These are phyloP conservation scores for Xylariaceae sp. DNA, from an alignment of 2,329 filamentous ascomycete species.

Conservation along the genomic window DNA sequence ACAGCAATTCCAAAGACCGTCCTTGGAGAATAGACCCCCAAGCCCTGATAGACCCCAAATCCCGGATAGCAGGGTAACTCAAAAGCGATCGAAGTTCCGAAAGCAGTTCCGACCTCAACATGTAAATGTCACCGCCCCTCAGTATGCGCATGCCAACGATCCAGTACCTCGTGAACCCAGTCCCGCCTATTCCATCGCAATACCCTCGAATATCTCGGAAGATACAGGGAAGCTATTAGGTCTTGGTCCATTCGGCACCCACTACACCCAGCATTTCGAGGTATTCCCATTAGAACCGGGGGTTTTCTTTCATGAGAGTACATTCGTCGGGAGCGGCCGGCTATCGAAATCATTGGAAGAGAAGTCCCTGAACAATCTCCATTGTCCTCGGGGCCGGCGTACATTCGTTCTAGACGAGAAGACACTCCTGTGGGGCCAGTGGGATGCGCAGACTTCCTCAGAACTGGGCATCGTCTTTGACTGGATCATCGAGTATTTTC, in stretches of 20 bases:
- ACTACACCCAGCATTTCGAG: constrained; percentile 66
- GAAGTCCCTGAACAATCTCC: constrained; percentile 34
- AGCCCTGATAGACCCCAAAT: not conserved
- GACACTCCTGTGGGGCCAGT: constrained; percentile 56
- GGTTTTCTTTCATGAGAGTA: constrained; percentile 63
- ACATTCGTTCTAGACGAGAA: constrained; percentile 53
- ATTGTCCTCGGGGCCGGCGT: constrained; percentile 37
- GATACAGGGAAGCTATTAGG: constrained; percentile 50
- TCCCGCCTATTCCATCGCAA: constrained; percentile 20
- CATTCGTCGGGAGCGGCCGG: constrained; percentile 58
- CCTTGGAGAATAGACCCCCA: constrained; percentile 2
- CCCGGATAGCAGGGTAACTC: not conserved
- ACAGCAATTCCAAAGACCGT: not conserved
- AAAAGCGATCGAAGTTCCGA: constrained; percentile 35
- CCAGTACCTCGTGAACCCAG: constrained; percentile 45
- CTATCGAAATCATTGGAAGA: constrained; percentile 45
- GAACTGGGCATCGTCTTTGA: constrained; percentile 65
- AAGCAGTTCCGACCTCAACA: constrained; percentile 49
- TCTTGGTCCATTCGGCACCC: constrained; percentile 62
- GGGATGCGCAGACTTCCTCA: constrained; percentile 62
- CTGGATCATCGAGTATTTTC: constrained; percentile 53
- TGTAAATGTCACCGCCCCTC: constrained; percentile 54
- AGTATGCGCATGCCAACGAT: constrained; percentile 57
- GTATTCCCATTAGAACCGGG: constrained; percentile 59
- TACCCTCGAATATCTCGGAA: constrained; percentile 21